Evolutionary conservation across 768 basidiomycete species (phyloP).

Genomic region (Chalciporus sphaerocephalus): DNA sequence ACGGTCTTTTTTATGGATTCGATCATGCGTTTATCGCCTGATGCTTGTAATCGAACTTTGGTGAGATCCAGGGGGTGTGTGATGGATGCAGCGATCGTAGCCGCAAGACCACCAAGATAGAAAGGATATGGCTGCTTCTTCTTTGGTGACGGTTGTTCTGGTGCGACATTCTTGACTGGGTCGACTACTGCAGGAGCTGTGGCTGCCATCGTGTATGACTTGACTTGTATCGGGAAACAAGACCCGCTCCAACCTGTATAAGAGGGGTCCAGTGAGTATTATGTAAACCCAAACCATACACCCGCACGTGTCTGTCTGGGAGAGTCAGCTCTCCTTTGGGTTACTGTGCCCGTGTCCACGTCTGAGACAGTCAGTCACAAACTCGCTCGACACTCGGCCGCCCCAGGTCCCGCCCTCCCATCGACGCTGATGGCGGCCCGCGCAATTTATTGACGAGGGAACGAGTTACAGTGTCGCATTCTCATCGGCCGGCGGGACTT

Average conservation of each 20-base stretch:
- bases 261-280: conserved; percentile 4
- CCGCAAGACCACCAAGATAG: conserved; percentile 83
- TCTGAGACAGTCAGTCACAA: neutral
- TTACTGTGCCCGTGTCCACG: too few relatives aligned
- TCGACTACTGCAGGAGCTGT: conserved; percentile 6
- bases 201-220: conserved; percentile 15
- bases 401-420: neutral
- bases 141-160: conserved; percentile 10
- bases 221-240: neutral
- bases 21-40: conserved; percentile 89
- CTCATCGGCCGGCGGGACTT: too few relatives aligned
- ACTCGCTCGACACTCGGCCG: neutral
- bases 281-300: too few relatives aligned
- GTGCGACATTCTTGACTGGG: conserved; percentile 10
- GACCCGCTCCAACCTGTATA: too few relatives aligned
- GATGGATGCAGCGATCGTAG: conserved; percentile 83
- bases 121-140: conserved; percentile 79
- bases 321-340: too few relatives aligned
- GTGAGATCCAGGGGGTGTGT: conserved; percentile 88
- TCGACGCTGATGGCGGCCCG: neutral
- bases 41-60: conserved; percentile 88
- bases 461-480: neutral
- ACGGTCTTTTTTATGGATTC: conserved; percentile 79
- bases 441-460: neutral
- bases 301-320: too few relatives aligned